phyloP scores from a whole-genome alignment of 2,329 filamentous ascomycete species.

The Alternaria dauci region DNA sequence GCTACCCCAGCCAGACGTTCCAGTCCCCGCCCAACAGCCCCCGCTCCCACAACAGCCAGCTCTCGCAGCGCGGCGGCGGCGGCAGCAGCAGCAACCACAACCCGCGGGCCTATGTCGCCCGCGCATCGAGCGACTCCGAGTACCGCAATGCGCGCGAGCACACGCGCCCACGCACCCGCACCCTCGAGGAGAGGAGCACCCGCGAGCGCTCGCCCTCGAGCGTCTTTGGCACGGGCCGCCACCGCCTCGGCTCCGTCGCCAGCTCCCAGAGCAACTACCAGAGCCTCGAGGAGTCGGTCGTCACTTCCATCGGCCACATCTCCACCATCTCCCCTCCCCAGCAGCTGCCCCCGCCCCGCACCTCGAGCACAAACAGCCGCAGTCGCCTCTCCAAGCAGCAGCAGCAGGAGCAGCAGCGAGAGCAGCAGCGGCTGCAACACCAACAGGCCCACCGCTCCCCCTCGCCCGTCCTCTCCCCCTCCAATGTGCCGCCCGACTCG shows the following conservation, averaged over 20 bases:
- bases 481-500: slow-evolving; percentile 42
- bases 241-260: slow-evolving; percentile 75
- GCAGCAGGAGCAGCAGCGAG: slow-evolving; percentile 17
- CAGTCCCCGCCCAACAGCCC: slow-evolving; percentile 44
- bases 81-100: slow-evolving; percentile 4
- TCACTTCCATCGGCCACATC: slow-evolving; percentile 54
- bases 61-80: slow-evolving; percentile 24
- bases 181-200: slow-evolving; percentile 56
- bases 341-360: slow-evolving; percentile 36
- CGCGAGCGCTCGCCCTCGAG: slow-evolving; percentile 54
- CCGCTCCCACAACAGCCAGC: slow-evolving; percentile 35
- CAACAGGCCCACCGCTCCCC: slow-evolving; percentile 21
- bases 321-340: slow-evolving; percentile 49
- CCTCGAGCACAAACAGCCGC: slow-evolving; percentile 42
- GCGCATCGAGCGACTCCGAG: slow-evolving; percentile 46
- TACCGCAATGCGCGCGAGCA: slow-evolving; percentile 55
- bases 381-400: slow-evolving; percentile 43
- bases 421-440: background rate
- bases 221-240: slow-evolving; percentile 58
- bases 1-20: slow-evolving; percentile 19
- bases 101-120: slow-evolving; percentile 39
- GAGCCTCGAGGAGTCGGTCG: slow-evolving; percentile 51
- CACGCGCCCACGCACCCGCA: slow-evolving; percentile 62
- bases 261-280: slow-evolving; percentile 64
- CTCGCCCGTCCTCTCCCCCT: slow-evolving; percentile 32